These are phyloP conservation scores for Atkinsonella hypoxylon DNA, from an alignment of 2,329 filamentous ascomycete genomes.

Conservation along the genomic window DNA sequence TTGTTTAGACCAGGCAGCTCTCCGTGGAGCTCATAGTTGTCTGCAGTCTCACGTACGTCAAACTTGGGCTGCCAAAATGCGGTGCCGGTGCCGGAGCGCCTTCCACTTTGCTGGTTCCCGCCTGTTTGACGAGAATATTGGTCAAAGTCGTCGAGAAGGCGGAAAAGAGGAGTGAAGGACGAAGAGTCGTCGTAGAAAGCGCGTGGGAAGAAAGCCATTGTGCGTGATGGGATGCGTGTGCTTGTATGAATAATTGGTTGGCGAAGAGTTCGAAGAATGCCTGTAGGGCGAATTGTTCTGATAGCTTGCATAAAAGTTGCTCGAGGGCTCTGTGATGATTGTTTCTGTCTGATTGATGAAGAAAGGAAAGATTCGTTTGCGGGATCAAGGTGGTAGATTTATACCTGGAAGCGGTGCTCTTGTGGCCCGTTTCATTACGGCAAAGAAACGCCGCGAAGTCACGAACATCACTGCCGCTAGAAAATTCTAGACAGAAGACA, in stretches of 20 bases:
- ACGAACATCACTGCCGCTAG: not conserved
- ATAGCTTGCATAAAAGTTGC: constrained; percentile 13
- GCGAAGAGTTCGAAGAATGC: constrained; percentile 12
- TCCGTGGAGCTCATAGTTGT: constrained; percentile 60
- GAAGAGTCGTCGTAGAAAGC: constrained; percentile 35
- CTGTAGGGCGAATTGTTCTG: constrained; percentile 13
- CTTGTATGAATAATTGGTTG: constrained; percentile 11
- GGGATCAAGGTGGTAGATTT: not conserved
- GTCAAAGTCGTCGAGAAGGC: constrained; percentile 46
- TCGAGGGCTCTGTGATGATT: not conserved
- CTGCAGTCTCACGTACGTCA: constrained; percentile 55
- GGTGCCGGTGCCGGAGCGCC: constrained; percentile 11
- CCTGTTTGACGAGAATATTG: constrained; percentile 29
- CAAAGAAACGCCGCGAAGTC: not conserved
- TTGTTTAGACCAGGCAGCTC: constrained; percentile 64
- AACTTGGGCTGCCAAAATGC: constrained; percentile 56
- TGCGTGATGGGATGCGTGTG: constrained; percentile 19
- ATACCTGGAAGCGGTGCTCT: not conserved
- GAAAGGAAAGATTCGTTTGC: not conserved
- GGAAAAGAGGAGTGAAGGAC: constrained; percentile 44
- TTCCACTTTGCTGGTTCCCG: constrained; percentile 6
- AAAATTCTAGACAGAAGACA: not conserved
- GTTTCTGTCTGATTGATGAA: not conserved
- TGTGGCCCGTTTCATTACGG: not conserved
- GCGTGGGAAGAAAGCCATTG: constrained; percentile 50